Base-by-base conservation (phyloP, 208 protist species). In the Vickermania spadyakhi region DNA sequence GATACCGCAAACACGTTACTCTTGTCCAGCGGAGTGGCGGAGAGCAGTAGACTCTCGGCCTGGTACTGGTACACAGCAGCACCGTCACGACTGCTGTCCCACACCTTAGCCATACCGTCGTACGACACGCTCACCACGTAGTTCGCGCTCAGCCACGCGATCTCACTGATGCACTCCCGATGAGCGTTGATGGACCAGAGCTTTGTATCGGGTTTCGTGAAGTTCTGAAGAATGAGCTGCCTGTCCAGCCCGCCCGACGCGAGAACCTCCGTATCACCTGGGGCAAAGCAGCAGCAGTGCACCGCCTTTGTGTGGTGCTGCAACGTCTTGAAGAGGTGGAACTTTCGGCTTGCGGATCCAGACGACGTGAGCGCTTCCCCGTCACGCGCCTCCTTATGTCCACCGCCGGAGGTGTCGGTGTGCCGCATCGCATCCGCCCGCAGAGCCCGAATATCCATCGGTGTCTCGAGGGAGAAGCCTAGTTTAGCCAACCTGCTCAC, bases 51-150 rank as follows among this genome's bases (percentile, higher is more conserved):
- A n/a, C 82, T 84, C 52, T 67, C 69, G 4, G 84, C 64, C 30
- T 52, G 74, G 70, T 89, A 76, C 50, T 85, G 66, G 58, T 79
- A 92, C 0, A 84, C 53, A 26, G 66, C 72, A 28, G 64, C 56
- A 28, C 30, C 41, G 50, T 71, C 66, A n/a, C 72, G 70, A 18
- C 82, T 77, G 28, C 76, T 64, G 55, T 94, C 88, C 82, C 88
- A 94, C 68, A 92, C 64, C 71, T 81, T 90, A 53, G 91, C 84
- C 23, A 84, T 92, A 50, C 71, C 67, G 61, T 94, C 88, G 76
- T 86, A 92, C 13, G 84, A 92, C 7, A 80, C 88, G 51, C 81
- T 87, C 3, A 94, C 77, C 30, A 94, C 18, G 54, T 80, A 74
- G n/a, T 73, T 60, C n/a, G 72, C 79, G 58, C 76, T 68, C 51